A percentile compares a stretch with the other conserved stretches of the same genome.
These are phyloP conservation scores for Amanita pallidorosea DNA, from an alignment of 768 basidiomycete genomes.

Conservation along the genomic window DNA sequence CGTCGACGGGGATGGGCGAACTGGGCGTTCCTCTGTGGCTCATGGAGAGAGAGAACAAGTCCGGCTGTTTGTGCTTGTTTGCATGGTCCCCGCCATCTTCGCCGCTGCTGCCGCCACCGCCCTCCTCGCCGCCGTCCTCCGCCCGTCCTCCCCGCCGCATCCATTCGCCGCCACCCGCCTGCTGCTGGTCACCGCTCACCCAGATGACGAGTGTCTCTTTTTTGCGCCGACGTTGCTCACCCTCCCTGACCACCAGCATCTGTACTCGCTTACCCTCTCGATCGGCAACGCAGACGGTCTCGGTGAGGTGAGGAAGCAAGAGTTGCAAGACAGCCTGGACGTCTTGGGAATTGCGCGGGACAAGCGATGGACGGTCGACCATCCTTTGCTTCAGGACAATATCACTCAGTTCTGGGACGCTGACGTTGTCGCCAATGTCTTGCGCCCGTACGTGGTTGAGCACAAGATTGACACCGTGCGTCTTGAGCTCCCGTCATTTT, in stretches of 20 bases:
- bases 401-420: conserved; percentile 59
- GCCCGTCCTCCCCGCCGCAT: conserved; percentile 13
- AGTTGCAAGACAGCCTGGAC: conserved; percentile 55
- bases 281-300: conserved; percentile 72
- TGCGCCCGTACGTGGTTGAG: conserved; percentile 46
- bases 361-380: conserved; percentile 52
- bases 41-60: background rate
- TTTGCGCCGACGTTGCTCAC: conserved; percentile 76
- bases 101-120: conserved; percentile 20
- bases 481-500: background rate
- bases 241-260: conserved; percentile 20
- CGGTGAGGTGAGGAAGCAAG: conserved; percentile 45
- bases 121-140: conserved; percentile 20
- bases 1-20: conserved; percentile 28
- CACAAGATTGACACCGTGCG: conserved; percentile 56
- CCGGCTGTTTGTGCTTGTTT: conserved; percentile 6
- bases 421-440: conserved; percentile 41
- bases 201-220: conserved; percentile 93
- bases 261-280: conserved; percentile 64
- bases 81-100: conserved; percentile 17
- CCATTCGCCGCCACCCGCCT: conserved; percentile 18
- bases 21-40: conserved; percentile 9
- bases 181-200: conserved; percentile 81
- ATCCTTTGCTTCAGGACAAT: conserved; percentile 76
- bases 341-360: conserved; percentile 50